Evolutionary conservation across 1,284 basidiomycete species (phyloP), one percentile per base, ranked within the genome.

Genomic region (Flammula alnicola): DNA sequence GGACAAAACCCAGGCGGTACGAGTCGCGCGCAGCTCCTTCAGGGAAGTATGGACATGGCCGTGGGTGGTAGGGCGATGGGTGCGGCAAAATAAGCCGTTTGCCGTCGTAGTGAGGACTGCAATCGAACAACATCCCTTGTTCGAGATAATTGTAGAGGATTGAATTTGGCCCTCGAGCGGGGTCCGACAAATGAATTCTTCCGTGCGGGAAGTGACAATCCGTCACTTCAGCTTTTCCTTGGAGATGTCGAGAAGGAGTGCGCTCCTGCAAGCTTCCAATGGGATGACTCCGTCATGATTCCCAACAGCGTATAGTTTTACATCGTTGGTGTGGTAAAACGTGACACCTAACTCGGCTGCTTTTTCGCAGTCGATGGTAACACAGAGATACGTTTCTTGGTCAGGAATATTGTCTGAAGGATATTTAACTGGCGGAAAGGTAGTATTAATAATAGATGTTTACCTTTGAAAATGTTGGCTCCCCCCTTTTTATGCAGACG

Each of bases 311-410:
- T 58, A 26, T 3, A 61, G 33, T 11, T 54, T 29, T 10, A 43
- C 41, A 4, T 55, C 43, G 16, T 35, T 22, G 3, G 59, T 53
- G 35, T 51, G 41, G 38, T 59, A 66, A 45, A 66, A 63, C 44
- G 39, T 57, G 27, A 64, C 61, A 8, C 64, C 64, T 16, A 52
- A 27, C 3, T 17, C 14, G 3, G 57, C 44, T 3, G 64, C 60
- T 23, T 48, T 51, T 20, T 59, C 52, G 0, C 55, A 42, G 44
- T 62, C 52, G 25, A 65, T 46, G 8, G 58, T 51, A 14, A 66
- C 49, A 27, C 60, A 54, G 7, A 65, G 33, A 36, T 37, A 7
- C 26, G 45, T 40, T 14, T 30, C 14, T 17, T 35, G 38, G 5
- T 9, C 2, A 11, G 56, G 59, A 14, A 61, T 46, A 7, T 25